Percentiles rank a stretch among this genome's conserved stretches.
phyloP scores from a whole-genome alignment of 345 rosid species.

The Salix brachista region DNA sequence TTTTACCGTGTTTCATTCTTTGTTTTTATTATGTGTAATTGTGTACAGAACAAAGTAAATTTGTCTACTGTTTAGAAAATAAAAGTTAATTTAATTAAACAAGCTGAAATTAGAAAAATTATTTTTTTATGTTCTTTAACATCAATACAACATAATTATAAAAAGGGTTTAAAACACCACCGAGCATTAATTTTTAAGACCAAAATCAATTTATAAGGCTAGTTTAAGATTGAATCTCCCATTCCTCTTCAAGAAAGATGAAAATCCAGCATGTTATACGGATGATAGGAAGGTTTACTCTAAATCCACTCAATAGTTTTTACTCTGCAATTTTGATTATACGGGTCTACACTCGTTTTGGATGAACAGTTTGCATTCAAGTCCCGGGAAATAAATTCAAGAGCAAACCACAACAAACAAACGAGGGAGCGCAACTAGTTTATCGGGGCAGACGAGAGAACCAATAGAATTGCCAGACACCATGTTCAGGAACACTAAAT shows the following conservation, averaged over 20 bases:
- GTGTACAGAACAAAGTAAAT: no score
- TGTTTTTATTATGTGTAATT: no score
- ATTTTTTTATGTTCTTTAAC: no score
- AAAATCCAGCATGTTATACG: background rate
- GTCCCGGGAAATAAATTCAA: background rate
- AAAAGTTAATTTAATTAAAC: no score
- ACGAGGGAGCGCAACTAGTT: background rate
- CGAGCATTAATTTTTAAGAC: background rate
- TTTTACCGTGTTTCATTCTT: no score
- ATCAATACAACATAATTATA: no score
- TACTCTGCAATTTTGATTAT: background rate
- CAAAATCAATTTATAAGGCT: background rate
- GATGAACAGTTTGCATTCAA: background rate
- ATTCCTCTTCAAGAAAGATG: background rate
- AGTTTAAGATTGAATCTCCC: background rate
- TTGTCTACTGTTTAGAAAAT: no score
- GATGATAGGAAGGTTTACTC: background rate
- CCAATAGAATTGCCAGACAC: background rate
- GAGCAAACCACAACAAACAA: background rate
- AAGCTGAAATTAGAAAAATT: no score
- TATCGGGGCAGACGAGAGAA: background rate
- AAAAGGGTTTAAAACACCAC: no score
- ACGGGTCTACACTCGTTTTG: background rate
- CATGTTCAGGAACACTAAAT: background rate
- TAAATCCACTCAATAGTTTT: background rate